These are phyloP conservation scores for Purshia tridentata DNA, from an alignment of 306 rosid species.

Conservation along the genomic window DNA sequence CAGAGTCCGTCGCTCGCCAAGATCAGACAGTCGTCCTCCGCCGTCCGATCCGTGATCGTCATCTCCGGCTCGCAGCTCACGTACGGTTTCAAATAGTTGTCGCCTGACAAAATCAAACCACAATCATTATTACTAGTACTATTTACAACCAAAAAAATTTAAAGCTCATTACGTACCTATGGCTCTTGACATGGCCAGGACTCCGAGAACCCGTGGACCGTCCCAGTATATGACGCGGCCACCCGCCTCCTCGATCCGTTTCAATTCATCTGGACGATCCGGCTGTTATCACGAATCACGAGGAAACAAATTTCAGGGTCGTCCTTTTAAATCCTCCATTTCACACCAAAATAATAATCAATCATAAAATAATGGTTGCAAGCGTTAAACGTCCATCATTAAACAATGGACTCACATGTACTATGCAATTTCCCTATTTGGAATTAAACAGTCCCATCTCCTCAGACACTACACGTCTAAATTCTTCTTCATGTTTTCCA, in stretches of 20 bases:
- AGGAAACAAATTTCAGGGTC: no score
- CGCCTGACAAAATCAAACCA: constrained; percentile 31
- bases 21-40: constrained; percentile 54
- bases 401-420: not conserved
- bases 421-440: not conserved
- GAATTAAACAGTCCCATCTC: not conserved
- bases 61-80: constrained; percentile 64
- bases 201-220: constrained; percentile 65
- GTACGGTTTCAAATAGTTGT: constrained; percentile 62
- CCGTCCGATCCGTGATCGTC: constrained; percentile 53
- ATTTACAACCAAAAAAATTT: not conserved
- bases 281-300: constrained; percentile 39
- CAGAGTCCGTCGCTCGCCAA: constrained; percentile 64
- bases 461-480: not conserved
- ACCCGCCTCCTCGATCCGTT: constrained; percentile 53
- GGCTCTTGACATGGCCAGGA: constrained; percentile 71
- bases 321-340: no score
- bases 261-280: constrained; percentile 65
- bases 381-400: not conserved
- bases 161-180: constrained; percentile 39
- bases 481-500: not conserved
- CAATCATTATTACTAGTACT: not conserved
- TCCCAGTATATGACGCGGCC: constrained; percentile 70
- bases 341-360: not conserved
- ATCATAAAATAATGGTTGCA: not conserved